Percentiles rank a stretch among this genome's conserved stretches.
phyloP scores from a whole-genome alignment of 306 rosid species.

The Corylus avellana region DNA sequence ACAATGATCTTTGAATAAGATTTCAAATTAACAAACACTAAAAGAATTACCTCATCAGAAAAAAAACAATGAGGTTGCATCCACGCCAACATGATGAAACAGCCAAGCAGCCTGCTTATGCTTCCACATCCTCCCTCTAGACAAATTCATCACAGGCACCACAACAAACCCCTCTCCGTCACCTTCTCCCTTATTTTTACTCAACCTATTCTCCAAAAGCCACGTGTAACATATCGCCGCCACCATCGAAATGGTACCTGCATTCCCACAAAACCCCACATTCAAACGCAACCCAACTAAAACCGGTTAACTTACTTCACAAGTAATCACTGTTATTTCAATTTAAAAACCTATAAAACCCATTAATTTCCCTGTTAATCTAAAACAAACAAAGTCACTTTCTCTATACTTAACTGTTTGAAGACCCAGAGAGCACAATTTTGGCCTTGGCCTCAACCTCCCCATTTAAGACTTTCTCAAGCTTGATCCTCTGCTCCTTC shows the following conservation, averaged over 20 bases:
- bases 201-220: slow-evolving; percentile 57
- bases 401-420: slow-evolving; percentile 57
- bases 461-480: slow-evolving; percentile 36
- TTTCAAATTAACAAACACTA: not conserved
- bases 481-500: slow-evolving; percentile 46
- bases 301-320: not conserved
- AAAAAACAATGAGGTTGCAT: slow-evolving; percentile 66
- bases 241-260: slow-evolving; percentile 84
- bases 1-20: not conserved
- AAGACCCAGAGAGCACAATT: slow-evolving; percentile 62
- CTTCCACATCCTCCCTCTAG: slow-evolving; percentile 70
- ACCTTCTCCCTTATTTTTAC: slow-evolving; percentile 32
- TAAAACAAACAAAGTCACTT: not conserved
- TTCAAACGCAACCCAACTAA: slow-evolving; percentile 3
- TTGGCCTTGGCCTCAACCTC: slow-evolving; percentile 43
- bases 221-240: slow-evolving; percentile 81
- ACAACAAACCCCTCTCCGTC: slow-evolving; percentile 36
- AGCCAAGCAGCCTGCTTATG: slow-evolving; percentile 83
- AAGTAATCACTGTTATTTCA: not conserved
- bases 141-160: slow-evolving; percentile 75
- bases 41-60: slow-evolving; percentile 62
- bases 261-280: slow-evolving; percentile 28
- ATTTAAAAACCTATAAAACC: not conserved
- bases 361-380: not conserved
- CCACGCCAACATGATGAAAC: slow-evolving; percentile 72